Evolutionary conservation across 495 filamentous ascomycete genomes (phyloP).

Genomic region (Astrothelium subdiscretum): DNA sequence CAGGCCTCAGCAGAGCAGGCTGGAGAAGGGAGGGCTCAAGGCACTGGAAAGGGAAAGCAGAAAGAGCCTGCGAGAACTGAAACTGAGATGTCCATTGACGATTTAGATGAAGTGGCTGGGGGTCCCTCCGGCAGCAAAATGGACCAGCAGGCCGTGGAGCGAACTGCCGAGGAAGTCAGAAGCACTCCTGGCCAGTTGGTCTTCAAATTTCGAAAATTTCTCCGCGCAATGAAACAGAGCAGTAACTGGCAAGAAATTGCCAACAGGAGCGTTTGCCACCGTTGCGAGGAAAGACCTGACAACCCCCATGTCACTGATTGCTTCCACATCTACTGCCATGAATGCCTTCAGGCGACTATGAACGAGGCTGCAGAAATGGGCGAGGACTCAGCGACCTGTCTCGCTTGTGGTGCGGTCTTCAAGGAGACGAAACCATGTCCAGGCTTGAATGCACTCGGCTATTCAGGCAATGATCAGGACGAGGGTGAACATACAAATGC

Average conservation of each 20-base stretch:
- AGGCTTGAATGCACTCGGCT: conserved; percentile 2
- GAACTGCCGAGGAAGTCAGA: background rate
- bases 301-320: conserved; percentile 34
- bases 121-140: background rate
- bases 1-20: background rate
- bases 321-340: conserved; percentile 37
- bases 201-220: conserved; percentile 24
- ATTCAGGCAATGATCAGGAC: background rate
- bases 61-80: background rate
- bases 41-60: background rate
- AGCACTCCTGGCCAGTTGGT: background rate
- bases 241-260: conserved; percentile 23
- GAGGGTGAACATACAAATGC: background rate
- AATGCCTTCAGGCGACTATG: conserved; percentile 30
- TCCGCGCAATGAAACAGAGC: conserved; percentile 20
- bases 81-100: background rate
- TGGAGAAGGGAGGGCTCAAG: conserved; percentile 8
- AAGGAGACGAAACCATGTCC: conserved; percentile 3
- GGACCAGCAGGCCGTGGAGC: background rate
- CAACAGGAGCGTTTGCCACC: conserved; percentile 26
- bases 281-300: conserved; percentile 23
- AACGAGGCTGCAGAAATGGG: conserved; percentile 15
- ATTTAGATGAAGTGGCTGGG: background rate
- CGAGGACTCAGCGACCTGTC: conserved; percentile 12
- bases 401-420: conserved; percentile 14